These are phyloP conservation scores for Phytophthora hybrid DNA, from an alignment of 352 stramenopile species.

Conservation along the genomic window DNA sequence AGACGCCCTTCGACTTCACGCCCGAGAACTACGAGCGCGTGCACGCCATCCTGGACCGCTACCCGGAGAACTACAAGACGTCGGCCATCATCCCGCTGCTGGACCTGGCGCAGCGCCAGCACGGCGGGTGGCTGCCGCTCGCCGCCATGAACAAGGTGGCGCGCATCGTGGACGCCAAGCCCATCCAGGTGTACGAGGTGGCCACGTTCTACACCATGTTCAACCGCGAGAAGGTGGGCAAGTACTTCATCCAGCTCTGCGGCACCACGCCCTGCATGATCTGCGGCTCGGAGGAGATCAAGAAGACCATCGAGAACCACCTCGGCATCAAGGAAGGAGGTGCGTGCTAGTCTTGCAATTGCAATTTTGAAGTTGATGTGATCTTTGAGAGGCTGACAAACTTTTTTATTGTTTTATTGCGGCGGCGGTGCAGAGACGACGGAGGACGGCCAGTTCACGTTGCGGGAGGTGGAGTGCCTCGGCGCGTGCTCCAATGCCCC, in stretches of 20 bases:
- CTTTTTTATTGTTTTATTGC: not conserved
- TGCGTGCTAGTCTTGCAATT: conserved; percentile 24
- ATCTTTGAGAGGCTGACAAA: not conserved
- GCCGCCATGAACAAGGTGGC: conserved; percentile 99
- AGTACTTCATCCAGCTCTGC: conserved; percentile 98
- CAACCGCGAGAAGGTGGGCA: conserved; percentile 95
- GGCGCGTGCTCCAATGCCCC: conserved; percentile 99
- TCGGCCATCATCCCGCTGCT: conserved; percentile 99
- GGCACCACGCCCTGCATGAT: conserved; percentile 99
- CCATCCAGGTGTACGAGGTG: conserved; percentile 99
- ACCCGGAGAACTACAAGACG: conserved; percentile 99
- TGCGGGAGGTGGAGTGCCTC: conserved; percentile 99
- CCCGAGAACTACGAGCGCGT: conserved; percentile 98
- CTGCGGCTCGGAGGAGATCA: conserved; percentile 99
- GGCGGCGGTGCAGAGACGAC: conserved; percentile 70
- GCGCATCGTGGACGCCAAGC: conserved; percentile 96
- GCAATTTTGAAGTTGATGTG: not conserved
- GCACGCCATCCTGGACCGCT: conserved; percentile 96
- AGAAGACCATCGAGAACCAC: conserved; percentile 98
- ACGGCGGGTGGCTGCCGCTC: conserved; percentile 98
- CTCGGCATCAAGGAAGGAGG: conserved; percentile 97
- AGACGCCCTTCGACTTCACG: conserved; percentile 98
- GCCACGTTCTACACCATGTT: conserved; percentile 99
- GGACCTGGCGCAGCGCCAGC: conserved; percentile 96
- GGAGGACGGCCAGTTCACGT: conserved; percentile 88